Evolutionary conservation across 441 rosid genomes (phyloP).

Genomic region (Capsella rubella): DNA sequence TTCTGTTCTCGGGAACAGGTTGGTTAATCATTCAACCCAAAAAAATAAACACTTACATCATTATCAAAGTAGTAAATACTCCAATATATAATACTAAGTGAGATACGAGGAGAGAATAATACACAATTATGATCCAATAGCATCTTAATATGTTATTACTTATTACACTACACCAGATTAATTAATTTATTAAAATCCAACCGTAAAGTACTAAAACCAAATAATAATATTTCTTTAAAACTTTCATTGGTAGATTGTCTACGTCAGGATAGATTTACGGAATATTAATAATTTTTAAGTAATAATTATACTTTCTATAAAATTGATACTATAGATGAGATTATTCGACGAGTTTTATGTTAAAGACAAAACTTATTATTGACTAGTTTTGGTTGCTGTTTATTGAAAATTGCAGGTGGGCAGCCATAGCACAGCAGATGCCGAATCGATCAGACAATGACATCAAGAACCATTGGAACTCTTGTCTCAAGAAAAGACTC

Average conservation of each 20-base stretch:
- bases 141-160: too few relatives aligned
- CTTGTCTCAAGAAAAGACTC: slow-evolving; percentile 86
- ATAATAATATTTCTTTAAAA: neutral
- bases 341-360: neutral
- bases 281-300: neutral
- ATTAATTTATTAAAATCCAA: neutral
- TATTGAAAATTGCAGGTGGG: slow-evolving; percentile 37
- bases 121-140: neutral
- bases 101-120: neutral
- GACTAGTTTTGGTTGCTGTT: neutral
- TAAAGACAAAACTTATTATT: neutral
- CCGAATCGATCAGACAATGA: slow-evolving; percentile 92
- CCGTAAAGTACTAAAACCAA: neutral
- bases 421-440: slow-evolving; percentile 45
- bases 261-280: neutral
- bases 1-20: slow-evolving; percentile 62
- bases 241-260: neutral
- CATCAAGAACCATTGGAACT: slow-evolving; percentile 93
- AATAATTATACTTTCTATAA: too few relatives aligned
- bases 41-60: too few relatives aligned
- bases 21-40: slow-evolving; percentile 36
- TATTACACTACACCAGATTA: neutral
- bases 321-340: neutral
- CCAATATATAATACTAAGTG: too few relatives aligned
- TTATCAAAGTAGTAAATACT: too few relatives aligned